Percentiles rank a stretch among this genome's conserved stretches.
Conservation (phyloP, 768 basidiomycete genomes). For the Suillus subaureus region DNA sequence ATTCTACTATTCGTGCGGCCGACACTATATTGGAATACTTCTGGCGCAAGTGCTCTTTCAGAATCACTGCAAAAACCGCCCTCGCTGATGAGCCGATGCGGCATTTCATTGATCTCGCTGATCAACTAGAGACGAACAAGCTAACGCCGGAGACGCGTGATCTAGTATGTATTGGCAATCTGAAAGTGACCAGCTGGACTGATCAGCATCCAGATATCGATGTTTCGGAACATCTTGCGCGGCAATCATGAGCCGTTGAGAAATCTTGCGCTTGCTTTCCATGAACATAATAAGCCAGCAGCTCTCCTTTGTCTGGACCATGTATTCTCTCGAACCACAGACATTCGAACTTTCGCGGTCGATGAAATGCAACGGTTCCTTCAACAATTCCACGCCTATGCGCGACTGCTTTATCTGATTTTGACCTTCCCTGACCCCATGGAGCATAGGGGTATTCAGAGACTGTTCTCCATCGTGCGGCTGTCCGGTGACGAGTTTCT, state of each 20-base stretch:
- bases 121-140: slow-evolving; percentile 12
- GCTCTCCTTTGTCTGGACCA: slow-evolving; percentile 49
- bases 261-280: slow-evolving; percentile 36
- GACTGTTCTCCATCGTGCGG: slow-evolving; percentile 37
- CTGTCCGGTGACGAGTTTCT: slow-evolving; percentile 27
- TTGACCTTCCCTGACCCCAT: slow-evolving; percentile 31
- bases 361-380: slow-evolving; percentile 34
- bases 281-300: slow-evolving; percentile 23
- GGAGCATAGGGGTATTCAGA: slow-evolving; percentile 24
- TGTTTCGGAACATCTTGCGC: slow-evolving; percentile 38
- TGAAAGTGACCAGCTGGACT: slow-evolving; percentile 22
- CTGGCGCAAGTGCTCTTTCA: slow-evolving; percentile 50
- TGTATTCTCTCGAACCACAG: slow-evolving; percentile 34
- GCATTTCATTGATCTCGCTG: slow-evolving; percentile 31
- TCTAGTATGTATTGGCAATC: slow-evolving; percentile 15
- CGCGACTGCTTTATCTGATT: slow-evolving; percentile 32
- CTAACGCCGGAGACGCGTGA: slow-evolving; percentile 10
- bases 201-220: slow-evolving; percentile 22
- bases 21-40: slow-evolving; percentile 44
- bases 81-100: slow-evolving; percentile 7
- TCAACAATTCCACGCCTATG: slow-evolving; percentile 38
- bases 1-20: slow-evolving; percentile 37
- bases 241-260: slow-evolving; percentile 30
- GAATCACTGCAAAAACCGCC: slow-evolving; percentile 19
- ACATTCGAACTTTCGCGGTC: slow-evolving; percentile 25